These are phyloP conservation scores for Trametes punicea DNA, from an alignment of 768 basidiomycete genomes.

Conservation along the genomic window DNA sequence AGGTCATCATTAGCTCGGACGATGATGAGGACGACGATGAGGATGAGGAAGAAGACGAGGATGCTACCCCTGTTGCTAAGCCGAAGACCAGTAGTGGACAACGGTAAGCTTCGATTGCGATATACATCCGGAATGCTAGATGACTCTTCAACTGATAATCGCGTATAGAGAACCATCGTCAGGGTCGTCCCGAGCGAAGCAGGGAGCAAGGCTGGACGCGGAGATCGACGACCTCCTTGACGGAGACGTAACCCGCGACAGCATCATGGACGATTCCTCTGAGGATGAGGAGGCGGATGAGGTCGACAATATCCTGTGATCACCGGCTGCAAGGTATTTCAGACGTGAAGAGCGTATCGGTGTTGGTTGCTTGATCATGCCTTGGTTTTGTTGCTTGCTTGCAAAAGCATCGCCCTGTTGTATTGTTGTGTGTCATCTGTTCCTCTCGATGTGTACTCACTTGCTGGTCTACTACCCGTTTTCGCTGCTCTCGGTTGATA, in stretches of 20 bases:
- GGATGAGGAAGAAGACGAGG: conserved; percentile 31
- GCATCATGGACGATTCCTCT: conserved; percentile 49
- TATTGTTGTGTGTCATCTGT: neutral
- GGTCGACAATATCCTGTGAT: conserved; percentile 26
- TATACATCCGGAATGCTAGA: neutral
- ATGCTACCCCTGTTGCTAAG: conserved; percentile 35
- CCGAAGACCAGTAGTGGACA: neutral
- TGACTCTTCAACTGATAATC: neutral
- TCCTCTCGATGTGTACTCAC: neutral
- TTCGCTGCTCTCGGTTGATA: too few relatives aligned
- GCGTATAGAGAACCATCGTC: conserved; percentile 19
- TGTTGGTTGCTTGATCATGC: neutral
- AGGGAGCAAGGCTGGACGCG: conserved; percentile 15
- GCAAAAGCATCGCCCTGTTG: neutral
- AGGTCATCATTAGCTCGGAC: conserved; percentile 25
- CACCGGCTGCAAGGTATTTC: neutral
- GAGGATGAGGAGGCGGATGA: conserved; percentile 41
- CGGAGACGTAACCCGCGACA: conserved; percentile 35
- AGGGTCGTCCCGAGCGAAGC: conserved; percentile 17
- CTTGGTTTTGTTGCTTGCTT: neutral
- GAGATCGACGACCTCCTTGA: conserved; percentile 15
- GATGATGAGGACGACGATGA: conserved; percentile 37
- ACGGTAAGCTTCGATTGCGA: neutral
- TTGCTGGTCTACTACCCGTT: too few relatives aligned
- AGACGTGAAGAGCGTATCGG: neutral